Percentiles rank a stretch among this genome's conserved stretches.
These are phyloP conservation scores for Venturia effusa DNA, from an alignment of 2,329 filamentous ascomycete species.

Conservation along the genomic window DNA sequence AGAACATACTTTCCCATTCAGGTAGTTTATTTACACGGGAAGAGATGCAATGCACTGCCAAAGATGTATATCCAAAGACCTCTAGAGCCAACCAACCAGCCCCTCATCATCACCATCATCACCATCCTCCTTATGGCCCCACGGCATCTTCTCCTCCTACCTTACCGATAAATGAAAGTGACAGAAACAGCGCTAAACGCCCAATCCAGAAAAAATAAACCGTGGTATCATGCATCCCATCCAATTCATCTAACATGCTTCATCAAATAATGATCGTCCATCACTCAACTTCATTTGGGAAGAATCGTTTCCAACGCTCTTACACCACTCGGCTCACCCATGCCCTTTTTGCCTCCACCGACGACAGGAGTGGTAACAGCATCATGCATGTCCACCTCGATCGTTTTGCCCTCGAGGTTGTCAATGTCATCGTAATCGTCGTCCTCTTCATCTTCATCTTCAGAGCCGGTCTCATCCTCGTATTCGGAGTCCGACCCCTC, in stretches of 20 bases:
- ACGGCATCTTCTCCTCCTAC: no score
- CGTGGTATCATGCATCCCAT: not conserved
- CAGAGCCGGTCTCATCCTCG: constrained; percentile 19
- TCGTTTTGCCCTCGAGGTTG: not conserved
- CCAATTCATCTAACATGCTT: not conserved
- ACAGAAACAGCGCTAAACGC: not conserved
- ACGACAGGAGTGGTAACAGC: not conserved
- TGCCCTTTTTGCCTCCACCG: not conserved
- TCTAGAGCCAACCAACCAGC: no score
- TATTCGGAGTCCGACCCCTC: constrained; percentile 18
- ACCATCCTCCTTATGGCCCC: no score
- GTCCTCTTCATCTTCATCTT: constrained; percentile 16
- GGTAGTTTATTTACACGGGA: no score
- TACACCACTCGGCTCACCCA: not conserved
- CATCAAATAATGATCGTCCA: not conserved
- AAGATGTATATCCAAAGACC: no score
- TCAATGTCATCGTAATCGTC: not conserved
- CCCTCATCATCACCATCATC: no score
- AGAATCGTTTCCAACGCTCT: not conserved
- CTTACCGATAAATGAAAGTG: no score
- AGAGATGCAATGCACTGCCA: no score
- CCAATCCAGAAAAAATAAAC: not conserved
- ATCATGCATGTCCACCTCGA: not conserved
- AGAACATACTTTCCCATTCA: no score
- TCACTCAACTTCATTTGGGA: not conserved